phyloP scores from a whole-genome alignment of 768 basidiomycete species.

The Suillus plorans region DNA sequence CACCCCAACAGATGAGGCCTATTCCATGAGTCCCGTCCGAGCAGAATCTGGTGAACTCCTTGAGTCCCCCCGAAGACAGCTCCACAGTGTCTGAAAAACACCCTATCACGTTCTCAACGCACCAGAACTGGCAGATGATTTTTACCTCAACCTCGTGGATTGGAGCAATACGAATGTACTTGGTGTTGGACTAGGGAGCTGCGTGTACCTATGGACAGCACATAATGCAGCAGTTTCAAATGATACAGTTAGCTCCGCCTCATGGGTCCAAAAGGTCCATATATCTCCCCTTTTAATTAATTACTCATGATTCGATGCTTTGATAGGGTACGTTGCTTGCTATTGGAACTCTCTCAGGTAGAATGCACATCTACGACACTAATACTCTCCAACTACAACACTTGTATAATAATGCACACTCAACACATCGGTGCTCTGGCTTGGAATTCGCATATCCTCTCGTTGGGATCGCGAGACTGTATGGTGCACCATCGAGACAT shows the following conservation, averaged over 20 bases:
- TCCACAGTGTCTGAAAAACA: conserved; percentile 87
- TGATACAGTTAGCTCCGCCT: conserved; percentile 83
- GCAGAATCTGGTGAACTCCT: conserved; percentile 80
- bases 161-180: conserved; percentile 96
- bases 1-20: conserved; percentile 83
- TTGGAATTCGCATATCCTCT: conserved; percentile 88
- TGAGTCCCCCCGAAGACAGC: conserved; percentile 77
- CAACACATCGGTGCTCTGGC: conserved; percentile 93
- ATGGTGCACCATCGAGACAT: conserved; percentile 92
- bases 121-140: conserved; percentile 96
- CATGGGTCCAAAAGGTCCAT: conserved; percentile 82
- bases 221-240: conserved; percentile 85
- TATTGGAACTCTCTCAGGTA: conserved; percentile 87
- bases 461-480: conserved; percentile 89
- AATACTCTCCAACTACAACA: conserved; percentile 70
- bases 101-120: conserved; percentile 97
- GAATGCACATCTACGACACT: conserved; percentile 93
- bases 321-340: conserved; percentile 80
- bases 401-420: conserved; percentile 79
- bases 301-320: neutral
- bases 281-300: conserved; percentile 2
- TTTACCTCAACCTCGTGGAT: conserved; percentile 96
- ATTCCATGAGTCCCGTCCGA: conserved; percentile 88
- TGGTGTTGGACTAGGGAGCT: conserved; percentile 79
- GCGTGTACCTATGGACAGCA: conserved; percentile 97